Evolutionary conservation across 2,329 filamentous ascomycete species (phyloP), one percentile per base, ranked within the genome.

Genomic region (Septoria petroselini): DNA sequence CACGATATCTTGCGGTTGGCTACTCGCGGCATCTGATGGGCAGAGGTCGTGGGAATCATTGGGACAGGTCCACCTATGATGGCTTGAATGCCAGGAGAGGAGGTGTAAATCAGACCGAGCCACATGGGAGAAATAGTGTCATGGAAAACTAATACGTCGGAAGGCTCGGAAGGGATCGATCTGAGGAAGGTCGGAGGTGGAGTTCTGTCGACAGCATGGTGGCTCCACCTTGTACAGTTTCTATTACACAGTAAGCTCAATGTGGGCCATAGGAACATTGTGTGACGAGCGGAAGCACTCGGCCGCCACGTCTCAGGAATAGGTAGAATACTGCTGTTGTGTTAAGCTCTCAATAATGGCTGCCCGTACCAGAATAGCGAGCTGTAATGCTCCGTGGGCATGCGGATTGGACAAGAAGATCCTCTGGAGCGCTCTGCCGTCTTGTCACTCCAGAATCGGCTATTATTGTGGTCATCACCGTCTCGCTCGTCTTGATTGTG

Each of bases 281-380:
- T n/a, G n/a, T n/a, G n/a, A n/a, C n/a, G n/a, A n/a, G 9, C 34
- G 34, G 34, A 38, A 38, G 34, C 17, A 12, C 7, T 18, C 34
- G 34, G 34, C 17, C 9, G 23, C 23, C 23, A 27, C 9, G 34
- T 18, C 9, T 15, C 34, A 15, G 19, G 17, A 38, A 18, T 17
- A 19, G 17, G 15, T 12, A 18, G 21, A 38, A 19, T 18, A 19
- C 7, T 46, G 42, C 27, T 21, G 33, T 37, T 25, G 14, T 21
- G 23, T 18, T 15, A 39, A 39, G 34, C 43, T 40, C 18, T n/a
- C 21, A 18, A 37, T 29, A 39, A 15, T 35, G 34, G 34, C 21
- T 25, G 21, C 9, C 43, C 18, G 34, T 47, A 47, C 43, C 43
- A 33, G 33, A 33, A 17, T 47, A 38, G 15, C 17, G 34, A 39